phyloP scores from a whole-genome alignment of 805 yeast genomes.

The Candida pseudofarinosa region DNA sequence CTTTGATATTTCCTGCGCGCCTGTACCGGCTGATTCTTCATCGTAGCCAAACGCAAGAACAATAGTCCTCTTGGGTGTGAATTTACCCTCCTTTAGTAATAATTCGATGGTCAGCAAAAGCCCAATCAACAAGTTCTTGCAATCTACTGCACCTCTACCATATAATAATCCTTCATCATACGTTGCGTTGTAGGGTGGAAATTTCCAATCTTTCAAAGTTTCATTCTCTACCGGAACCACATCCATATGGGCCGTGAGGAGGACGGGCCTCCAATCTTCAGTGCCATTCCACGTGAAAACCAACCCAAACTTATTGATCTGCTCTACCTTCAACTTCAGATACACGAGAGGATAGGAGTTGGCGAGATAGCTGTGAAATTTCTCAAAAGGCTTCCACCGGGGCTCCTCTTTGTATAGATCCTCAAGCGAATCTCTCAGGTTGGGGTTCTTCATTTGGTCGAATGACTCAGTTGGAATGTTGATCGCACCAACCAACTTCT shows the following conservation, averaged over 20 bases:
- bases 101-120: conserved; percentile 35
- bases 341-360: conserved; percentile 31
- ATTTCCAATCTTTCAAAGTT: conserved; percentile 35
- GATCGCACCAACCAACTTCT: conserved; percentile 24
- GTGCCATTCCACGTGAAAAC: conserved; percentile 37
- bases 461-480: conserved; percentile 29
- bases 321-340: conserved; percentile 27
- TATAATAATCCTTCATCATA: conserved; percentile 28
- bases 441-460: conserved; percentile 29
- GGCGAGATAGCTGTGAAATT: conserved; percentile 28
- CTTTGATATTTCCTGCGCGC: conserved; percentile 32
- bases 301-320: conserved; percentile 33
- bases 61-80: conserved; percentile 41
- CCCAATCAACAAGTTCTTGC: conserved; percentile 43
- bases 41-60: conserved; percentile 49
- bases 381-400: conserved; percentile 18
- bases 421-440: conserved; percentile 16
- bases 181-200: conserved; percentile 35
- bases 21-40: conserved; percentile 44
- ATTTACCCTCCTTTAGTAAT: conserved; percentile 24
- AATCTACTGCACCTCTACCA: conserved; percentile 36
- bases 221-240: conserved; percentile 40
- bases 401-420: conserved; percentile 27
- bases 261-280: conserved; percentile 27
- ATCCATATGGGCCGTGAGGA: conserved; percentile 39